A percentile compares a stretch with the other conserved stretches of the same genome.
Evolutionary conservation across 805 yeast genomes (phyloP).

Genomic region (Candida gorgasii): DNA sequence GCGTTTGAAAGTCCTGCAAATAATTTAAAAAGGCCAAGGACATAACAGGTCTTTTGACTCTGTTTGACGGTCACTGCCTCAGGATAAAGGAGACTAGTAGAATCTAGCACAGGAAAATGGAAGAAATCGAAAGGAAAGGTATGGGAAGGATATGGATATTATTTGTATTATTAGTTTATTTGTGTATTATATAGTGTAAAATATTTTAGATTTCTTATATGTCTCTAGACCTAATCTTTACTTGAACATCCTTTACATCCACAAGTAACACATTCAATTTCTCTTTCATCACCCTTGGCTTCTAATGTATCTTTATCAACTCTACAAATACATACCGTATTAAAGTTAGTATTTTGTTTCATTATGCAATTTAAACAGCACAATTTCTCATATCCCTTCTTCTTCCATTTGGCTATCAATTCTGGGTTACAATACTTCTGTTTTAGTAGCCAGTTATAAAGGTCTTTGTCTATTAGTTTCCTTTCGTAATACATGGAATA

Average conservation of each 20-base stretch:
- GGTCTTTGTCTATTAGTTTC: constrained; percentile 61
- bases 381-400: constrained; percentile 80
- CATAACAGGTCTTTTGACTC: background rate
- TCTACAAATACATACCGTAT: constrained; percentile 78
- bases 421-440: constrained; percentile 67
- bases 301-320: constrained; percentile 66
- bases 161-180: constrained; percentile 9
- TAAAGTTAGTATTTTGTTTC: constrained; percentile 59
- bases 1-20: constrained; percentile 32
- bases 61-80: too few relatives aligned
- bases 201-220: background rate
- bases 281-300: constrained; percentile 25
- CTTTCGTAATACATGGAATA: constrained; percentile 73
- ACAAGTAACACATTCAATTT: constrained; percentile 68
- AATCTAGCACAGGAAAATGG: background rate
- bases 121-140: background rate
- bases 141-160: background rate
- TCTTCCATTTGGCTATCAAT: constrained; percentile 79
- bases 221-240: constrained; percentile 47
- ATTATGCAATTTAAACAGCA: constrained; percentile 83
- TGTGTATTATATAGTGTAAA: constrained; percentile 11
- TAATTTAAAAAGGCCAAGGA: constrained; percentile 6
- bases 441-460: constrained; percentile 73
- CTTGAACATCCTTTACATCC: constrained; percentile 88
- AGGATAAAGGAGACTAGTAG: constrained; percentile 1